These are phyloP conservation scores for Nadsonia commutata DNA, from an alignment of 1,139 yeast genomes.

Conservation along the genomic window DNA sequence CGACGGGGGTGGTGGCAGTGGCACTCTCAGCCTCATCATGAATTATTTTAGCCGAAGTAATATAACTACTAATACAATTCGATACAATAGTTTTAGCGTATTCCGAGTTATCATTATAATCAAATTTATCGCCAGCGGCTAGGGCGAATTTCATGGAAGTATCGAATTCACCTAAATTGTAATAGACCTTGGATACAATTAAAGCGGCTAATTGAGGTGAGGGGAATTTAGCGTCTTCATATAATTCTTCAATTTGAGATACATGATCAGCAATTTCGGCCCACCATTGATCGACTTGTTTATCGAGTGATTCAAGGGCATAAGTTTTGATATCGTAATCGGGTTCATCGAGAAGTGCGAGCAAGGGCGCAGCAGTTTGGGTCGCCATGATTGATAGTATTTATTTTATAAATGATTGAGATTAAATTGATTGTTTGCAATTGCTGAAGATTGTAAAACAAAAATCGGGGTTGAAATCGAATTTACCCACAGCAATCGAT, in stretches of 20 bases:
- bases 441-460: no score
- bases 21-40: conserved; percentile 27
- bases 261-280: conserved; percentile 91
- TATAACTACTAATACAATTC: conserved; percentile 77
- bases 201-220: conserved; percentile 78
- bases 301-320: conserved; percentile 72
- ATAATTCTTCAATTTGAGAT: conserved; percentile 74
- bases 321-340: conserved; percentile 66
- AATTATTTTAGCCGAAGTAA: conserved; percentile 42
- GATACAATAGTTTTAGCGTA: conserved; percentile 88
- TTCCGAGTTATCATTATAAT: conserved; percentile 56
- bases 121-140: conserved; percentile 68
- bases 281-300: conserved; percentile 85
- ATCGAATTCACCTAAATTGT: conserved; percentile 87
- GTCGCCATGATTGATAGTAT: conserved; percentile 14
- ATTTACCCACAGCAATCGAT: no score
- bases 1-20: conserved; percentile 27
- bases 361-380: conserved; percentile 59
- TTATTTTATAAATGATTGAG: no score
- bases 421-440: no score
- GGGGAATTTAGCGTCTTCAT: conserved; percentile 69
- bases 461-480: no score
- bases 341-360: conserved; percentile 75
- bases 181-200: conserved; percentile 86
- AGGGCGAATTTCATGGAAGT: conserved; percentile 81